phyloP scores from a whole-genome alignment of 2,329 filamentous ascomycete species.

The Aschersonia sp. region DNA sequence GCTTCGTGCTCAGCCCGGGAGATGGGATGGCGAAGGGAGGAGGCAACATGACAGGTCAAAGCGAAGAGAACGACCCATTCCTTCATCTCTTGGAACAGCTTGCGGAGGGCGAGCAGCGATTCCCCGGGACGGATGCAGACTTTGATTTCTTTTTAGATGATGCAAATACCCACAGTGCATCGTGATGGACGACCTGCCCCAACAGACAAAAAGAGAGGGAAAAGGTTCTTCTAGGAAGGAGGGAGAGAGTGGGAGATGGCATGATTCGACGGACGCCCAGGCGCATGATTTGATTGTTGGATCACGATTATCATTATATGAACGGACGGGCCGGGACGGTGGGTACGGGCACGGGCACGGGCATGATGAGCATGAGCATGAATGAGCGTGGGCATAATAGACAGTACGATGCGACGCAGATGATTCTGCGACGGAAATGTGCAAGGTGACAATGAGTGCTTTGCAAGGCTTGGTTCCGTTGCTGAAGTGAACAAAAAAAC shows the following conservation, averaged over 20 bases:
- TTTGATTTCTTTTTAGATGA: constrained; percentile 57
- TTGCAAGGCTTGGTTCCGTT: too few relatives aligned
- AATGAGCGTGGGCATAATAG: too few relatives aligned
- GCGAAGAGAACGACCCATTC: constrained; percentile 68
- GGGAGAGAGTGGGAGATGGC: neutral
- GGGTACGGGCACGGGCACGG: too few relatives aligned
- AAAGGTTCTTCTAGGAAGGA: neutral
- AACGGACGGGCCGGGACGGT: neutral
- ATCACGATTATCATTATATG: neutral
- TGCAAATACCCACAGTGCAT: neutral
- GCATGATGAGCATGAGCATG: too few relatives aligned
- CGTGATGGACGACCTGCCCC: neutral
- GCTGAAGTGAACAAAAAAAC: too few relatives aligned
- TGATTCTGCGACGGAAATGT: too few relatives aligned
- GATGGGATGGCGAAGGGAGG: constrained; percentile 22
- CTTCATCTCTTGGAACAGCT: constrained; percentile 66
- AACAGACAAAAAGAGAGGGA: neutral
- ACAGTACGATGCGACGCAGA: too few relatives aligned
- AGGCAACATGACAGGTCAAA: constrained; percentile 31
- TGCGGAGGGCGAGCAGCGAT: constrained; percentile 59
- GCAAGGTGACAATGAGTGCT: too few relatives aligned
- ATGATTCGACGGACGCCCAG: constrained; percentile 9
- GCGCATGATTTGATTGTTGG: constrained; percentile 9
- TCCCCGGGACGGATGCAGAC: constrained; percentile 53
- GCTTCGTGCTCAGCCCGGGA: constrained; percentile 25